Percentiles rank a stretch among this genome's conserved stretches.
Conservation (phyloP, 2,329 filamentous ascomycete species). For the Nemania serpens region DNA sequence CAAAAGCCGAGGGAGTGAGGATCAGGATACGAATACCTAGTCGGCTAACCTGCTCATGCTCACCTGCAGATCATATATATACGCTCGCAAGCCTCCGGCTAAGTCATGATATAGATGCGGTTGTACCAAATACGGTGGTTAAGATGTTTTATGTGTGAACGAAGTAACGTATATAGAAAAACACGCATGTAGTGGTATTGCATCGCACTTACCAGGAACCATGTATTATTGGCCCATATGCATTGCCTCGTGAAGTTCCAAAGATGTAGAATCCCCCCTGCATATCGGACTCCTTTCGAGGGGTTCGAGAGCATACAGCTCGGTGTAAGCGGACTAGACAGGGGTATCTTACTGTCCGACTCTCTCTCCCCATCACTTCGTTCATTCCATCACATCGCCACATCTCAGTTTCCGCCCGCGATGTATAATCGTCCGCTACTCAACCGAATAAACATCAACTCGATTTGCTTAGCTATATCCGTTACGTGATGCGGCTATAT, state of each 20-base stretch:
- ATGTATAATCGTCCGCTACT: background rate
- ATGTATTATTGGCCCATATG: background rate
- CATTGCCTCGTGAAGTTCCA: background rate
- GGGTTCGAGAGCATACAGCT: too few relatives aligned
- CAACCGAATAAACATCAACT: too few relatives aligned
- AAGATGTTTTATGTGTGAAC: background rate
- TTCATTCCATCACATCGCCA: too few relatives aligned
- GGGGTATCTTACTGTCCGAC: too few relatives aligned
- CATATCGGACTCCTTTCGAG: too few relatives aligned
- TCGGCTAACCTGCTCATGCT: slow-evolving; percentile 1
- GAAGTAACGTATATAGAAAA: background rate
- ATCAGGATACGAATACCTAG: background rate
- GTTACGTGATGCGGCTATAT: too few relatives aligned
- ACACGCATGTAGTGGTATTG: background rate
- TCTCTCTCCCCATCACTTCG: too few relatives aligned
- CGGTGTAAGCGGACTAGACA: too few relatives aligned
- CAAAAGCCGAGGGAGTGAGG: background rate
- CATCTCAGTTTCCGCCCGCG: too few relatives aligned
- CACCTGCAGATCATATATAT: slow-evolving; percentile 32
- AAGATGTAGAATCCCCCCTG: background rate
- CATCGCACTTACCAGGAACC: background rate
- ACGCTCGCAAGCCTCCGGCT: slow-evolving; percentile 30
- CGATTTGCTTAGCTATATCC: too few relatives aligned
- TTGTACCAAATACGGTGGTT: background rate
- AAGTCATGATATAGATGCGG: slow-evolving; percentile 3